phyloP scores from a whole-genome alignment of 2,329 filamentous ascomycete species.

The Parastagonospora avenae region DNA sequence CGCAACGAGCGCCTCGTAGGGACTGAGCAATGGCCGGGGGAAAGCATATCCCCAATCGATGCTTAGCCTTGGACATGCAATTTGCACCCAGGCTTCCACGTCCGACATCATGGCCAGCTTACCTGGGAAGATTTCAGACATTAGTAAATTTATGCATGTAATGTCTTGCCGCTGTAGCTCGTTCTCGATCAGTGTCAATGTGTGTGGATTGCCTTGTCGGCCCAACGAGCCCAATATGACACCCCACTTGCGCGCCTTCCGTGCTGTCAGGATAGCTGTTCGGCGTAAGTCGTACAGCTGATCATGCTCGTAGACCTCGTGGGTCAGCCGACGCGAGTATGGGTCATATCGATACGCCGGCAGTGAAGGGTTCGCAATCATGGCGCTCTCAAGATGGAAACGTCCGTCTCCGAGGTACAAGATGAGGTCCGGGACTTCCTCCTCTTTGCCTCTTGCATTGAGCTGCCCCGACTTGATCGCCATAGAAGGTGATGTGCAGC shows the following conservation, averaged over 20 bases:
- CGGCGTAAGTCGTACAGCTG: slow-evolving; percentile 85
- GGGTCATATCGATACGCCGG: slow-evolving; percentile 97
- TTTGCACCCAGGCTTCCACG: slow-evolving; percentile 97
- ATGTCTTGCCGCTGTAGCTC: slow-evolving; percentile 73
- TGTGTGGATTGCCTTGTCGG: slow-evolving; percentile 93
- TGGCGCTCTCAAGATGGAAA: slow-evolving; percentile 96
- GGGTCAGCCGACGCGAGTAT: slow-evolving; percentile 88
- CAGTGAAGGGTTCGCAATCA: slow-evolving; percentile 94
- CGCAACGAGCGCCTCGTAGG: slow-evolving; percentile 94
- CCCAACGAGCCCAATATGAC: slow-evolving; percentile 92
- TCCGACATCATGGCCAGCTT: slow-evolving; percentile 92
- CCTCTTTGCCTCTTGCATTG: slow-evolving; percentile 55
- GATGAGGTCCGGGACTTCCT: slow-evolving; percentile 66
- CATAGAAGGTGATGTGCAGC: slow-evolving; percentile 82
- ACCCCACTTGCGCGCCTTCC: slow-evolving; percentile 85
- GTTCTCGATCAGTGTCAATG: slow-evolving; percentile 82
- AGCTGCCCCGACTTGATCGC: slow-evolving; percentile 40
- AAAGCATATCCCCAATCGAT: slow-evolving; percentile 99
- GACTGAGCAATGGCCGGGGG: slow-evolving; percentile 82
- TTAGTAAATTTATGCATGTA: slow-evolving; percentile 80
- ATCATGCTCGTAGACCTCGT: slow-evolving; percentile 88
- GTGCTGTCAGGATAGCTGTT: slow-evolving; percentile 76
- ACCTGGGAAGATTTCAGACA: slow-evolving; percentile 95
- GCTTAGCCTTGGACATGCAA: slow-evolving; percentile 93
- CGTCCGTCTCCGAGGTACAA: slow-evolving; percentile 90